Conservation (phyloP, 305 asterid species). For the Rubia tinctorum region DNA sequence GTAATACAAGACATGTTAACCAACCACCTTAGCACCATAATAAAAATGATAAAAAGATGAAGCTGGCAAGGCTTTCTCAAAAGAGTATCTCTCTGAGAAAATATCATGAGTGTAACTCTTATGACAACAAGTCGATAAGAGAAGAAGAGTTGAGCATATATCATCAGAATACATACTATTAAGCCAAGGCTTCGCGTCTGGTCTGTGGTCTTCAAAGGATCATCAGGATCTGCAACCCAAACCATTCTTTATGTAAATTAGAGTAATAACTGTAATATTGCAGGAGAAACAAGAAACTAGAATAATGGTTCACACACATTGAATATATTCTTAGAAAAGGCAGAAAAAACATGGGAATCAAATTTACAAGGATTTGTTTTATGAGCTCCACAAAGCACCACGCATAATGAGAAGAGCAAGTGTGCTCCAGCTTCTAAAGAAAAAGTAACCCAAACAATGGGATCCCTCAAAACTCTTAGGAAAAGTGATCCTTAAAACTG, state of each 20-base stretch:
- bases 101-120: not conserved
- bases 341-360: not conserved
- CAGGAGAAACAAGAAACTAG: not conserved
- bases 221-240: conserved; percentile 72
- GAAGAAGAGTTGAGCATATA: not conserved
- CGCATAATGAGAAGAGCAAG: not conserved
- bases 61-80: not conserved
- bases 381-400: conserved; percentile 4
- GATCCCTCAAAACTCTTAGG: not conserved
- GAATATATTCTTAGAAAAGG: not conserved
- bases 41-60: not conserved
- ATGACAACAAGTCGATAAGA: not conserved
- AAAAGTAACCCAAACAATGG: not conserved
- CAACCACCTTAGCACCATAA: too few relatives aligned
- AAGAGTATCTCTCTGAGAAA: not conserved
- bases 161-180: conserved; percentile 50
- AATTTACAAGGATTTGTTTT: not conserved
- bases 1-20: too few relatives aligned
- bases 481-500: not conserved
- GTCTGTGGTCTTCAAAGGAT: conserved; percentile 95
- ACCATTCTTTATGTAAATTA: not conserved
- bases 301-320: not conserved
- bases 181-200: conserved; percentile 88
- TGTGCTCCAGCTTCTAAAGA: not conserved
- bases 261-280: not conserved